phyloP scores from a whole-genome alignment of 768 basidiomycete species.

The Hypsizygus marmoreus region DNA sequence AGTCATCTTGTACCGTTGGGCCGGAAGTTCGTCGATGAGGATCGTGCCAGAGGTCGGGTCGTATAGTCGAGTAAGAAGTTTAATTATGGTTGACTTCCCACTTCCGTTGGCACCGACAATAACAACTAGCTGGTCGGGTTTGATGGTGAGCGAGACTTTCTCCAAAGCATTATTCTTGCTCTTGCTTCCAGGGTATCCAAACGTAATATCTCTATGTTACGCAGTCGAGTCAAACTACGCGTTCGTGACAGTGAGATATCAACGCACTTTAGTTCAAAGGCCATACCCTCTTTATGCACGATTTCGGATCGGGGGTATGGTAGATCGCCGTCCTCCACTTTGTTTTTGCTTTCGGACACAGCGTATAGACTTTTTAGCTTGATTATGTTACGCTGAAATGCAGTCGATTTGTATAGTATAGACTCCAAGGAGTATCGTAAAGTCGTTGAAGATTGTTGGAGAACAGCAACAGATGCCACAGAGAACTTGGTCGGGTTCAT shows the following conservation, averaged over 20 bases:
- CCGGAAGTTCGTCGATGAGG: slow-evolving; percentile 43
- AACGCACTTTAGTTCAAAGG: slow-evolving; percentile 27
- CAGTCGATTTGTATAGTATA: slow-evolving; percentile 18
- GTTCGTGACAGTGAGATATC: not conserved
- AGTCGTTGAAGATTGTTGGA: slow-evolving; percentile 36
- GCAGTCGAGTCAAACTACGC: not conserved
- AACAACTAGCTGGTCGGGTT: slow-evolving; percentile 50
- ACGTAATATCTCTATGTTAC: slow-evolving; percentile 47
- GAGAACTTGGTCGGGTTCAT: slow-evolving; percentile 36
- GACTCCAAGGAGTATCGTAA: slow-evolving; percentile 26
- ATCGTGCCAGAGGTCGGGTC: slow-evolving; percentile 45
- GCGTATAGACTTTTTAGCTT: slow-evolving; percentile 36
- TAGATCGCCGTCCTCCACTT: slow-evolving; percentile 25
- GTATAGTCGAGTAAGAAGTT: slow-evolving; percentile 51
- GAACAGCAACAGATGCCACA: slow-evolving; percentile 39
- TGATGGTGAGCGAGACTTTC: slow-evolving; percentile 44
- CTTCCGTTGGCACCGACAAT: slow-evolving; percentile 62
- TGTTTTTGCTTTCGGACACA: slow-evolving; percentile 19
- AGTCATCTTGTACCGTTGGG: slow-evolving; percentile 35
- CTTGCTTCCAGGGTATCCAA: slow-evolving; percentile 51
- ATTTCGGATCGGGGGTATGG: slow-evolving; percentile 23
- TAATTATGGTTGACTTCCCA: slow-evolving; percentile 56
- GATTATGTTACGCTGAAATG: slow-evolving; percentile 24
- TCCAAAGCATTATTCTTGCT: slow-evolving; percentile 34
- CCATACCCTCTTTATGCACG: slow-evolving; percentile 25